These are phyloP conservation scores for Decorospora gaudefroyi DNA, from an alignment of 2,329 filamentous ascomycete species.

Conservation along the genomic window DNA sequence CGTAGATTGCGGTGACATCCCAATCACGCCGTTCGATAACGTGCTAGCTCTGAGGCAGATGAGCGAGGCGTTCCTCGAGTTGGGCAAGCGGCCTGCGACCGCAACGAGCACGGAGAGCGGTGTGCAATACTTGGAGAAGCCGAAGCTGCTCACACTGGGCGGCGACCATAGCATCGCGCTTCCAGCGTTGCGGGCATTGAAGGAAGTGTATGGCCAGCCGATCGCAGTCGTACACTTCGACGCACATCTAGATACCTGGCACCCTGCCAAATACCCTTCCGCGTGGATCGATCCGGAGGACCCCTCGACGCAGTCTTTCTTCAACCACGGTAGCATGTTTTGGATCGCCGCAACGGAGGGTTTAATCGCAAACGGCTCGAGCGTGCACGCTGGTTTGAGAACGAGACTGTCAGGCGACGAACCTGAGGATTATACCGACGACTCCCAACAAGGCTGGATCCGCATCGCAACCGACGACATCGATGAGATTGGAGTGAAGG, in stretches of 20 bases:
- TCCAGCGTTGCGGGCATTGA: conserved; percentile 56
- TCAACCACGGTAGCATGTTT: conserved; percentile 92
- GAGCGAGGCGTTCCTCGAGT: conserved; percentile 76
- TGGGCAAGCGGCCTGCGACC: conserved; percentile 56
- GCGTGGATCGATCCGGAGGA: conserved; percentile 65
- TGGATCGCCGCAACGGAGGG: conserved; percentile 84
- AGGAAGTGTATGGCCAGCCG: conserved; percentile 51
- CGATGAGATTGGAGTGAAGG: conserved; percentile 75
- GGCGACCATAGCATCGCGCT: conserved; percentile 58
- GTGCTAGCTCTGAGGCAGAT: conserved; percentile 79
- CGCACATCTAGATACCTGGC: conserved; percentile 81
- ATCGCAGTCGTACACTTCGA: conserved; percentile 58
- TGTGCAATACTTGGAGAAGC: conserved; percentile 50
- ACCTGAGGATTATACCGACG: conserved; percentile 72
- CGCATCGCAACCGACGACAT: conserved; percentile 85
- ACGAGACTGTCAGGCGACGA: conserved; percentile 71
- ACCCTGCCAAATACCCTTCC: conserved; percentile 77
- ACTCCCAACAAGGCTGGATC: conserved; percentile 72
- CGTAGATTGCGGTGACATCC: conserved; percentile 89
- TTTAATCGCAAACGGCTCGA: conserved; percentile 72
- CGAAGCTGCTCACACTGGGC: conserved; percentile 55
- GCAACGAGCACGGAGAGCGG: conserved; percentile 44
- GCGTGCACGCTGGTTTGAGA: conserved; percentile 81
- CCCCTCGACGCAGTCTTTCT: conserved; percentile 67
- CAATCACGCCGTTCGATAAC: conserved; percentile 85